Conservation (phyloP, 495 filamentous ascomycete species). For the Achaetomiella virescens region DNA sequence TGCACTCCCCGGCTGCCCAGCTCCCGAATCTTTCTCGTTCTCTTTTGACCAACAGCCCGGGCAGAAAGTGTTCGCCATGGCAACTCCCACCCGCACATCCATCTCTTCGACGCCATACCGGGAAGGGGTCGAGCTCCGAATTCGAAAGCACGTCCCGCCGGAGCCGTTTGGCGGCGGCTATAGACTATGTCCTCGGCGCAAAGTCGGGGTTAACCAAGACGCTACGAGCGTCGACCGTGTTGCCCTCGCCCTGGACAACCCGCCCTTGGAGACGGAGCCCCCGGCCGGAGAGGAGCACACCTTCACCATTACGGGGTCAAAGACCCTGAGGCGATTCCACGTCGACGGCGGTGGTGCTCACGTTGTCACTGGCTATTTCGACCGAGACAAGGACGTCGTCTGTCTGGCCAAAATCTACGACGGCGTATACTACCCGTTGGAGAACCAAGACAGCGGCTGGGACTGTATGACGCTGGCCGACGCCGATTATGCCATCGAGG, state of each 20-base stretch:
- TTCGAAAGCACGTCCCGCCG: neutral
- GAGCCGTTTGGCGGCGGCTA: neutral
- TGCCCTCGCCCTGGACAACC: neutral
- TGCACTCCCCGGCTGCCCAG: no score
- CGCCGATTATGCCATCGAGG: neutral
- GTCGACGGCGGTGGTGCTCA: neutral
- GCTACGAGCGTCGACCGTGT: neutral
- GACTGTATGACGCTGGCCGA: slow-evolving; percentile 4
- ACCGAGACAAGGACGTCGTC: neutral
- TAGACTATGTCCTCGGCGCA: neutral
- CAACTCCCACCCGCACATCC: no score
- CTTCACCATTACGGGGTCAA: neutral
- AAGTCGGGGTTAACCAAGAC: neutral
- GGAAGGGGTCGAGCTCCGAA: neutral
- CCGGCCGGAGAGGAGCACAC: neutral
- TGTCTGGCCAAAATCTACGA: slow-evolving; percentile 4
- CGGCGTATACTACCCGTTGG: neutral
- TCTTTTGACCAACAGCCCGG: no score
- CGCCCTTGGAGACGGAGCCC: neutral
- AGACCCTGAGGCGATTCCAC: neutral
- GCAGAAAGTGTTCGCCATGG: no score
- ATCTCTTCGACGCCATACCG: neutral
- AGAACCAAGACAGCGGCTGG: neutral
- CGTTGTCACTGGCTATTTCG: neutral
- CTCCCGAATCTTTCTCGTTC: no score